phyloP scores from a whole-genome alignment of 108 stramenopile species.

The Chaetoceros tenuissimus region DNA sequence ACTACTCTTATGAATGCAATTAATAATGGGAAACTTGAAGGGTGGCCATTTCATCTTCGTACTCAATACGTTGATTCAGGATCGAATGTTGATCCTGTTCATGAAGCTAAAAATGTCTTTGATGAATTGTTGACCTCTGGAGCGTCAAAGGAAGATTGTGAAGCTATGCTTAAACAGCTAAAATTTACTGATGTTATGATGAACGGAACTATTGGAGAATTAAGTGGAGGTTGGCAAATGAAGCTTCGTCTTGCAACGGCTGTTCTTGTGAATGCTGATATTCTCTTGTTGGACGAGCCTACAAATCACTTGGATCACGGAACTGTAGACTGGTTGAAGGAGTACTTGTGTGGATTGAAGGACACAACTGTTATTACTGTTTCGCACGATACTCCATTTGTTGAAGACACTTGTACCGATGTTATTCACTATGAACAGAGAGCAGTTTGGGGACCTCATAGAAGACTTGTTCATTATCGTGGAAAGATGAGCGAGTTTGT shows the following conservation, averaged over 20 bases:
- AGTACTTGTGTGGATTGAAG: conserved; percentile 61
- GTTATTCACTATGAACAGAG: conserved; percentile 94
- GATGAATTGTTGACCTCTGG: conserved; percentile 41
- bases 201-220: conserved; percentile 78
- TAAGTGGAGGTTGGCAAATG: conserved; percentile 99
- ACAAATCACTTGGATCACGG: conserved; percentile 81
- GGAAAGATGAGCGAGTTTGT: conserved; percentile 87
- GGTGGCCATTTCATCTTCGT: conserved; percentile 83
- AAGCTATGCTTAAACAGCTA: conserved; percentile 60
- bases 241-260: conserved; percentile 77
- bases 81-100: conserved; percentile 84
- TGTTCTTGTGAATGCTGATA: conserved; percentile 82
- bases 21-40: conserved; percentile 93
- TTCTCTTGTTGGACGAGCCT: conserved; percentile 86
- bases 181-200: conserved; percentile 87
- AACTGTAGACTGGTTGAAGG: conserved; percentile 84
- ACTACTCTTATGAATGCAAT: conserved; percentile 98
- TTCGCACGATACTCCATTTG: conserved; percentile 90
- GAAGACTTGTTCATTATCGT: conserved; percentile 89
- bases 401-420: conserved; percentile 89
- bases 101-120: conserved; percentile 69
- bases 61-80: conserved; percentile 95
- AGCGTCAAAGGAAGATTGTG: conserved; percentile 59
- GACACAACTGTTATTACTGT: conserved; percentile 87
- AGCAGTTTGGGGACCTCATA: conserved; percentile 77